Base-by-base conservation (phyloP, 2,329 filamentous ascomycete genomes). In the Rhinocladiella mackenziei region DNA sequence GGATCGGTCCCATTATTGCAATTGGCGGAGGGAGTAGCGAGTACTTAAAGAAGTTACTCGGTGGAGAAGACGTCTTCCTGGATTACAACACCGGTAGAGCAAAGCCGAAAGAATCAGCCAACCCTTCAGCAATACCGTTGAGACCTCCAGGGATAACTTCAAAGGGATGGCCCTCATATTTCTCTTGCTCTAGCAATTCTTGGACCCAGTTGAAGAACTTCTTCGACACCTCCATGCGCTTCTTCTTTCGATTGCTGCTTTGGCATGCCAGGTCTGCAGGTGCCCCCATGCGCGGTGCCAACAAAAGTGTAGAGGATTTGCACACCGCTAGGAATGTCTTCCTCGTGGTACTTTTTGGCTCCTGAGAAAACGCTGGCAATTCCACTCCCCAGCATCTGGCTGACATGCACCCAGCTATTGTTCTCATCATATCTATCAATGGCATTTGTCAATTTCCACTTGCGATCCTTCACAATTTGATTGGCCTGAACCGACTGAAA, bases 1-100 rank as follows among this genome's bases (percentile, higher is more conserved):
- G 78, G 57, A 76, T 83, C 48, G 76, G 81, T 58, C 80, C 80
- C 0, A 62, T 83, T 31, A 78, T 83, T 51, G 73, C 71, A 47
- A 68, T 83, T 5, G 78, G 79, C 0, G 80, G 80, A 7, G 65
- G 39, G 4, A 75, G 75, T 53, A 73, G 72, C 15, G 66, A 60
- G 65, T 80, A 6, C 62, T 74, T 1, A 53, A 60, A 43, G 58
- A 62, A 56, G 0, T 61, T 80, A 22, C 70, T 82, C 42, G 72
- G 78, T 56, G 59, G 25, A n/a, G 13, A 17, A 4, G 78, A 83
- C 56, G 62, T 66, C 1, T 63, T 83, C 15, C 58, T 83, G 44
- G 79, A 83, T 64, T 82, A 83, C 60, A 74, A n/a, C n/a, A n/a
- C n/a, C n/a, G n/a, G n/a, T n/a, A n/a, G n/a, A n/a, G n/a, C n/a